Conservation (phyloP, 345 rosid genomes). For the Cardamine occulta region DNA sequence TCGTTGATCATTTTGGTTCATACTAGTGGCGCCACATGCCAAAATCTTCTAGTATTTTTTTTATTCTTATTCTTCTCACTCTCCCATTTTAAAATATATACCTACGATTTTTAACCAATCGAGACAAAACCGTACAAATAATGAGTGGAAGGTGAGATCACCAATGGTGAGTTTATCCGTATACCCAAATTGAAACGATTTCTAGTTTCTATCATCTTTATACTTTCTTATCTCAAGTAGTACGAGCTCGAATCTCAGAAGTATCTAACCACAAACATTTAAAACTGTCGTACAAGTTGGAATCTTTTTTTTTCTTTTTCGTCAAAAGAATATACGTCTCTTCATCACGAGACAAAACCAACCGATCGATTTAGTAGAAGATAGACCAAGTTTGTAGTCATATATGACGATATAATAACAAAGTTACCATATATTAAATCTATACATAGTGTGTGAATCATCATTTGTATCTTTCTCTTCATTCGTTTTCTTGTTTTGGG, state of each 20-base stretch:
- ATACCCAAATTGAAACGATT: slow-evolving; percentile 13
- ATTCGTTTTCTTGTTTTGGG: slow-evolving; percentile 7
- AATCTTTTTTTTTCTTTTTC: neutral
- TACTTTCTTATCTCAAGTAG: neutral
- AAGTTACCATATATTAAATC: neutral
- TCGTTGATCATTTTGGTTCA: neutral
- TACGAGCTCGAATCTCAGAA: slow-evolving; percentile 26
- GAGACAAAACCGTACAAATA: slow-evolving; percentile 1
- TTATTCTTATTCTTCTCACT: no score
- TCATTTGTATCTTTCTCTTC: slow-evolving; percentile 7
- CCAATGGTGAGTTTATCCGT: slow-evolving; percentile 20
- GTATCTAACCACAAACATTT: slow-evolving; percentile 19
- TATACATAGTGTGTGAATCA: neutral
- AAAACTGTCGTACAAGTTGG: neutral
- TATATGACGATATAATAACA: neutral
- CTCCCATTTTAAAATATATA: neutral
- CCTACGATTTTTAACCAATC: slow-evolving; percentile 7
- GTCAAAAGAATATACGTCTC: neutral
- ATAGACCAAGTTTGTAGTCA: neutral
- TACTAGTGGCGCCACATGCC: neutral
- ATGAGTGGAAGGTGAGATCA: slow-evolving; percentile 14
- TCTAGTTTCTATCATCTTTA: slow-evolving; percentile 4
- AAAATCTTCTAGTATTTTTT: neutral
- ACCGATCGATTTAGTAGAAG: neutral
- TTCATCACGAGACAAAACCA: slow-evolving; percentile 13